phyloP scores from a whole-genome alignment of 257 asterid species.

The Anisodus tanguticus region DNA sequence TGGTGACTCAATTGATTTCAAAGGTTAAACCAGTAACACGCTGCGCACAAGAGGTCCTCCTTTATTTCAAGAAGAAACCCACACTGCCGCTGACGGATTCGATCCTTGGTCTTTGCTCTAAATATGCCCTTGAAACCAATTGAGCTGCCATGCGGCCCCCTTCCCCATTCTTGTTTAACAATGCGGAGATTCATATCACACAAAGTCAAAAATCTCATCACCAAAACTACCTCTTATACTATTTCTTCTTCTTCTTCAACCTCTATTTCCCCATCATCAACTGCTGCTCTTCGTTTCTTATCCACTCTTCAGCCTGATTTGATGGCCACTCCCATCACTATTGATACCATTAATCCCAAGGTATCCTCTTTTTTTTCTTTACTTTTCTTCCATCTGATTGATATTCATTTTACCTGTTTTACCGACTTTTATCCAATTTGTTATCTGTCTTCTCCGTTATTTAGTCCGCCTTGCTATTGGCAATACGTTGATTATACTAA shows the following conservation, averaged over 20 bases:
- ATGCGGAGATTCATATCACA: conserved; percentile 78
- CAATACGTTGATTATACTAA: background rate
- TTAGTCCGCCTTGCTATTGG: background rate
- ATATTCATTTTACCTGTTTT: background rate
- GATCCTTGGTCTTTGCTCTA: no score
- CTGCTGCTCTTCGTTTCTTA: conserved; percentile 25
- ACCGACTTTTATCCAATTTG: background rate
- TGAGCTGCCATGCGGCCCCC: no score
- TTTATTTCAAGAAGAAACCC: no score
- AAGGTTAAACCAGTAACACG: no score
- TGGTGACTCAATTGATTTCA: no score
- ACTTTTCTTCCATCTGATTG: background rate
- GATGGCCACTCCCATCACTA: conserved; percentile 54
- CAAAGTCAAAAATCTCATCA: conserved; percentile 45
- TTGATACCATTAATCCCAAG: conserved; percentile 50
- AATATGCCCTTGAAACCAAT: no score
- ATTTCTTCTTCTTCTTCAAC: conserved; percentile 35
- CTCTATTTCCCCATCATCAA: conserved; percentile 24
- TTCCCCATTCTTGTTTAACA: background rate
- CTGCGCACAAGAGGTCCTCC: no score
- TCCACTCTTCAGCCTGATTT: conserved; percentile 35
- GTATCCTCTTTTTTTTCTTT: conserved; percentile 19
- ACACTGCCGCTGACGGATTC: no score
- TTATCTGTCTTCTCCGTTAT: background rate
- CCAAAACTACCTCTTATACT: background rate